Conservation (phyloP, 108 stramenopile species). For the Craspedostauros australis region DNA sequence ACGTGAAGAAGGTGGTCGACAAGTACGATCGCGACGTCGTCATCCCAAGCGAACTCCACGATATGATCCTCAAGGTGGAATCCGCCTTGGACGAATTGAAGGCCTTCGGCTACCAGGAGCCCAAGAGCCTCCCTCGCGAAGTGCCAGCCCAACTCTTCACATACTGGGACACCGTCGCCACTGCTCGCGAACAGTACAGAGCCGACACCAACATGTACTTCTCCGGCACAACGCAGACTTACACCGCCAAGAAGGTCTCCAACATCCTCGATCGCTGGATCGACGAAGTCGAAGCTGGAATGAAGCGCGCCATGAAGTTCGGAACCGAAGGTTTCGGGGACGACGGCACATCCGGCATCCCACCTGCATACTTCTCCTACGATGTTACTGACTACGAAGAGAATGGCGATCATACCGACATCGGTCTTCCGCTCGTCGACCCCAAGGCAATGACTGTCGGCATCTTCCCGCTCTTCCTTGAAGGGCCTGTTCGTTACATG, state of each 20-base stretch:
- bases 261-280: slow-evolving; percentile 67
- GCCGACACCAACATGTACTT: slow-evolving; percentile 75
- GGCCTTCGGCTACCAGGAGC: slow-evolving; percentile 58
- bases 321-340: slow-evolving; percentile 76
- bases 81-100: slow-evolving; percentile 69
- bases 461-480: slow-evolving; percentile 89
- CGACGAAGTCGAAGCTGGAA: slow-evolving; percentile 70
- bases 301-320: slow-evolving; percentile 72
- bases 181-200: slow-evolving; percentile 86
- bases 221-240: slow-evolving; percentile 64
- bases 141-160: slow-evolving; percentile 79
- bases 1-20: slow-evolving; percentile 64
- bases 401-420: slow-evolving; percentile 43
- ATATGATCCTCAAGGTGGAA: slow-evolving; percentile 64
- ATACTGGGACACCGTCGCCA: slow-evolving; percentile 86
- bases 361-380: slow-evolving; percentile 83
- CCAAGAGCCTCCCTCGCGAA: slow-evolving; percentile 48
- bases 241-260: slow-evolving; percentile 49
- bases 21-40: slow-evolving; percentile 63
- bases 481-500: slow-evolving; percentile 92
- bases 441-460: slow-evolving; percentile 79
- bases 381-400: slow-evolving; percentile 68
- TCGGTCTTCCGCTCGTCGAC: slow-evolving; percentile 73
- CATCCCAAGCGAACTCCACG: slow-evolving; percentile 69
- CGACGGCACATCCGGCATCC: slow-evolving; percentile 81